Evolutionary conservation across 2,329 filamentous ascomycete genomes (phyloP).

Genomic region (Pyrenochaeta sp.): DNA sequence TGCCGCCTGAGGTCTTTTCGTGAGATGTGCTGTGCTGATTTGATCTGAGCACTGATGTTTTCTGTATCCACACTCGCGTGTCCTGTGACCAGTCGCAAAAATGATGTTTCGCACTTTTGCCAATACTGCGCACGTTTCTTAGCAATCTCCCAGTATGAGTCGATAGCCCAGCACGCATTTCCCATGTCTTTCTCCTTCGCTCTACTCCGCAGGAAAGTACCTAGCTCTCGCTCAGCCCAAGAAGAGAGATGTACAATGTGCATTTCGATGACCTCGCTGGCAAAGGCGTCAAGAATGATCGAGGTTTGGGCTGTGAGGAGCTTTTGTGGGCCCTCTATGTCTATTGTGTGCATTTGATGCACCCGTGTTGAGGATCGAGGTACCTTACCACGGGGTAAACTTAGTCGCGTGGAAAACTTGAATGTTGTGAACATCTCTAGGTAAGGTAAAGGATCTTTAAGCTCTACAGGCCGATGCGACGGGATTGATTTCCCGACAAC

Average conservation of each 20-base stretch:
- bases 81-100: constrained; percentile 46
- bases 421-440: constrained; percentile 76
- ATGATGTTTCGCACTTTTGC: constrained; percentile 61
- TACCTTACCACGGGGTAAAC: constrained; percentile 26
- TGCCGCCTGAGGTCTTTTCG: constrained; percentile 61
- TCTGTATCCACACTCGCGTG: constrained; percentile 23
- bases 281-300: constrained; percentile 59
- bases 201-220: constrained; percentile 58
- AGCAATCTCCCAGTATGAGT: constrained; percentile 71
- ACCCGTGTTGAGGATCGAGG: constrained; percentile 18
- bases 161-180: constrained; percentile 72
- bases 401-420: constrained; percentile 64
- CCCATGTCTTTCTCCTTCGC: constrained; percentile 62
- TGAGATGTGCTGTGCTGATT: constrained; percentile 26
- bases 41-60: constrained; percentile 20
- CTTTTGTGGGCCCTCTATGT: constrained; percentile 59
- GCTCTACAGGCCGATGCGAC: constrained; percentile 71
- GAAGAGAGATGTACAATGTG: constrained; percentile 65
- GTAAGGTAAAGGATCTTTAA: constrained; percentile 72
- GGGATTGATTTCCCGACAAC: constrained; percentile 53
- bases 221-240: constrained; percentile 67
- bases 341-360: constrained; percentile 61
- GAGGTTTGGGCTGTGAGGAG: constrained; percentile 67
- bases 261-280: constrained; percentile 63
- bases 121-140: constrained; percentile 70